These are phyloP conservation scores for Solanum peruvianum DNA, from an alignment of 257 asterid species.

Conservation along the genomic window DNA sequence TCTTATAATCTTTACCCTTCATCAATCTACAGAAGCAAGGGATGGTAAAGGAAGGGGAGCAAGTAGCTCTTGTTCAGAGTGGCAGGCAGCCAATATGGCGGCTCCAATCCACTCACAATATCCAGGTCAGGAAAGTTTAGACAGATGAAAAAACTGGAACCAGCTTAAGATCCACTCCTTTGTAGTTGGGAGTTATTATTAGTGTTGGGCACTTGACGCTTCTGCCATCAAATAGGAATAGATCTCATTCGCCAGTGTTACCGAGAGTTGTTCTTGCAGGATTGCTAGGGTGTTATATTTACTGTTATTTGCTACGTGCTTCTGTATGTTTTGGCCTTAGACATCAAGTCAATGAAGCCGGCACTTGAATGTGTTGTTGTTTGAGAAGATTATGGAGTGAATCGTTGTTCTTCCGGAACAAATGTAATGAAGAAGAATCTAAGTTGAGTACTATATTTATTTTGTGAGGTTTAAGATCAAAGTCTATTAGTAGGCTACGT, in stretches of 20 bases:
- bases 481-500: background rate
- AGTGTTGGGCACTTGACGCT: background rate
- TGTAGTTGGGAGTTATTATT: background rate
- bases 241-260: background rate
- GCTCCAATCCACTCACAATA: conserved; percentile 80
- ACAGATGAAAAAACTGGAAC: background rate
- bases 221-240: background rate
- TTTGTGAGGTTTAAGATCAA: background rate
- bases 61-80: conserved; percentile 91
- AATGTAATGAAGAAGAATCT: background rate
- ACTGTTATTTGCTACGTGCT: background rate
- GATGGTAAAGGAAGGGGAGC: conserved; percentile 88
- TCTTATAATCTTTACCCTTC: background rate
- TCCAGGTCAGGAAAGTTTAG: conserved; percentile 83
- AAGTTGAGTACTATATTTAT: background rate
- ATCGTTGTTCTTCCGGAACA: background rate
- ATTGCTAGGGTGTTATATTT: background rate
- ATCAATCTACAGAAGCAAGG: conserved; percentile 50
- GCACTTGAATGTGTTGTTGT: background rate
- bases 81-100: conserved; percentile 79
- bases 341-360: background rate
- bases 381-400: background rate
- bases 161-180: background rate
- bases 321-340: background rate
- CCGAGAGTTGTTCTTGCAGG: background rate